These are phyloP conservation scores for Septoria linicola DNA, from an alignment of 2,329 filamentous ascomycete genomes.

Conservation along the genomic window DNA sequence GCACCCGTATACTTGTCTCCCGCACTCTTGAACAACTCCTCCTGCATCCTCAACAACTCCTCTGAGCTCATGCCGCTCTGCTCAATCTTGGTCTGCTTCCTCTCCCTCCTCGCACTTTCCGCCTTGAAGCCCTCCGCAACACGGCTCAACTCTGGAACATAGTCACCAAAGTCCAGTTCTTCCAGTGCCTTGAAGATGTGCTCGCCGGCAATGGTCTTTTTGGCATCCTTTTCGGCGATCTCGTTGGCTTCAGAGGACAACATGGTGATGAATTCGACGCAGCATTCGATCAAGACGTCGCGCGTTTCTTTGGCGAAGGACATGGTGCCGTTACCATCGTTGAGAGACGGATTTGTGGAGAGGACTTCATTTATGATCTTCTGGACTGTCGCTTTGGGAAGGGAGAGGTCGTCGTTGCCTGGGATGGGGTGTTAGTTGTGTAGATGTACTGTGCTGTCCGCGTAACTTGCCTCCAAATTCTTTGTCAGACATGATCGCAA, in stretches of 20 bases:
- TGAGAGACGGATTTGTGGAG: constrained; percentile 60
- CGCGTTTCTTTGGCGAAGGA: constrained; percentile 93
- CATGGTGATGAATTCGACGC: constrained; percentile 97
- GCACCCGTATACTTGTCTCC: constrained; percentile 64
- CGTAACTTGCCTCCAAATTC: constrained; percentile 50
- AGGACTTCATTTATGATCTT: constrained; percentile 95
- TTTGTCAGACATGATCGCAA: constrained; percentile 53
- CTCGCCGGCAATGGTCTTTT: constrained; percentile 98
- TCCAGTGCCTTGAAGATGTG: constrained; percentile 94
- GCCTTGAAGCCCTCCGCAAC: constrained; percentile 85
- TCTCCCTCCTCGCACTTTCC: constrained; percentile 59
- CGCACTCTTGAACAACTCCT: constrained; percentile 85
- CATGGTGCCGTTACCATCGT: constrained; percentile 49
- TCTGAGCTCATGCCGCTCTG: constrained; percentile 90
- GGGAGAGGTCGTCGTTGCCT: constrained; percentile 60
- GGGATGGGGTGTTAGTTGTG: constrained; percentile 13
- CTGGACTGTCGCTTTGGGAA: constrained; percentile 66
- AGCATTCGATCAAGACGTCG: constrained; percentile 95
- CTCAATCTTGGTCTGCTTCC: constrained; percentile 96
- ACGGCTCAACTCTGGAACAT: constrained; percentile 81
- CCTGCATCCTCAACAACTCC: constrained; percentile 82
- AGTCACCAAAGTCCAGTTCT: constrained; percentile 88
- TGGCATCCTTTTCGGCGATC: constrained; percentile 96
- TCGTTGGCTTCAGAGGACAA: constrained; percentile 99
- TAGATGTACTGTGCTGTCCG: background rate